Percentiles rank a stretch among this genome's conserved stretches.
These are phyloP conservation scores for Fusarium nanum DNA, from an alignment of 2,329 filamentous ascomycete genomes.

Conservation along the genomic window DNA sequence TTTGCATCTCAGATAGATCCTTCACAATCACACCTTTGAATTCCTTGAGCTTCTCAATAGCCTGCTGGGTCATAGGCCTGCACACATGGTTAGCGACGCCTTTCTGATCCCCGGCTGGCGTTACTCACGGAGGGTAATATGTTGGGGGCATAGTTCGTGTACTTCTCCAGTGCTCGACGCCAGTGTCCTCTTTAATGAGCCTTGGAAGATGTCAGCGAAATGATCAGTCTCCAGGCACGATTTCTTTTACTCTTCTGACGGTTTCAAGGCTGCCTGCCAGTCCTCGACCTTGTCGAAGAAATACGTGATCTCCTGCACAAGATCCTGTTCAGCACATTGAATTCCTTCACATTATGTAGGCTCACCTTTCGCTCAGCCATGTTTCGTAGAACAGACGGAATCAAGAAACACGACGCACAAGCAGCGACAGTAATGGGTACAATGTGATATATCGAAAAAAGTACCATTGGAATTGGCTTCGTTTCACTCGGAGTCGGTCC, in stretches of 20 bases:
- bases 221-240: fast-evolving
- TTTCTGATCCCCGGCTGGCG: fast-evolving
- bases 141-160: constrained; percentile 9
- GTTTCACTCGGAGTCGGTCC: neutral
- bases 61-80: constrained; percentile 14
- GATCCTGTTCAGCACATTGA: neutral
- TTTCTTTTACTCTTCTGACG: neutral
- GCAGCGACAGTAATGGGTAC: constrained; percentile 10
- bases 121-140: constrained; percentile 14
- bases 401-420: neutral
- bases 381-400: neutral
- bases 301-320: neutral
- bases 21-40: neutral
- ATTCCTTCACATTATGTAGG: fast-evolving
- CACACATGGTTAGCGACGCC: fast-evolving
- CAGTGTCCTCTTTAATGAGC: constrained; percentile 11
- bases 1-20: neutral
- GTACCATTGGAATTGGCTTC: neutral
- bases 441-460: constrained; percentile 19
- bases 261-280: constrained; percentile 1
- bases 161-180: constrained; percentile 6
- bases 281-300: constrained; percentile 10
- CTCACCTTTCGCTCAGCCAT: constrained; percentile 22
- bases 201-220: neutral
- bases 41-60: constrained; percentile 21